Conservation (phyloP, 2,329 filamentous ascomycete genomes). For the Parascedosporium putredinis region DNA sequence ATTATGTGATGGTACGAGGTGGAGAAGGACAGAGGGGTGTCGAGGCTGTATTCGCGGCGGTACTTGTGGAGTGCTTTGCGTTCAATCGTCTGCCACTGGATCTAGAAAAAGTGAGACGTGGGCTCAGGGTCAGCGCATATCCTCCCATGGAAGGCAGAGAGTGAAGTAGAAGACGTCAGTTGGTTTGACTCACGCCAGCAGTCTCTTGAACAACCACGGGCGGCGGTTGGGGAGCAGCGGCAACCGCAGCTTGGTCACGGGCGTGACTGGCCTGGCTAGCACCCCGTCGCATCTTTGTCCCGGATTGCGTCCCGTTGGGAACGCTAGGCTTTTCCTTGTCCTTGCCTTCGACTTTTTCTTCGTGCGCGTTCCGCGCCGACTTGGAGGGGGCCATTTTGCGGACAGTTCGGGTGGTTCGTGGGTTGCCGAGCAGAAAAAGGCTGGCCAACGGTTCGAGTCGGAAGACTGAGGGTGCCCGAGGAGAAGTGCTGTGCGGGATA, state of each 20-base stretch:
- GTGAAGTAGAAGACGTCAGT: no score
- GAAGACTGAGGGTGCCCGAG: no score
- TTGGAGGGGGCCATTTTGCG: slow-evolving; percentile 40
- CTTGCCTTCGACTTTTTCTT: slow-evolving; percentile 33
- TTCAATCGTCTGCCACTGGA: slow-evolving; percentile 60
- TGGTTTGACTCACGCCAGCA: slow-evolving; percentile 10
- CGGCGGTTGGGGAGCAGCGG: slow-evolving; percentile 17
- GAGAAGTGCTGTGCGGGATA: no score
- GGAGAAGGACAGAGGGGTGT: slow-evolving; percentile 59
- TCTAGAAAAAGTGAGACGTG: slow-evolving; percentile 24
- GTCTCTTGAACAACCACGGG: slow-evolving; percentile 17
- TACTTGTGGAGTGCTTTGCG: slow-evolving; percentile 62
- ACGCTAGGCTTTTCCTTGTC: slow-evolving; percentile 34
- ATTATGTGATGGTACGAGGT: slow-evolving; percentile 52
- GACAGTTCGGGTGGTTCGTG: no score
- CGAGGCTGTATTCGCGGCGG: slow-evolving; percentile 61
- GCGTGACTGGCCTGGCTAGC: slow-evolving; percentile 40
- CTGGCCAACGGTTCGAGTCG: no score
- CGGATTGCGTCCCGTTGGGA: slow-evolving; percentile 27
- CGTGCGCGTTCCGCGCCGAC: slow-evolving; percentile 29
- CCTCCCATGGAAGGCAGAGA: neutral
- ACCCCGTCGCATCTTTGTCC: slow-evolving; percentile 45
- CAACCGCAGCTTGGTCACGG: slow-evolving; percentile 33
- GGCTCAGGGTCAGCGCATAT: slow-evolving; percentile 8
- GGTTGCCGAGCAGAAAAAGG: no score